Base-by-base conservation (phyloP, 2,329 filamentous ascomycete genomes). In the Aspergillus pseudotamarii region DNA sequence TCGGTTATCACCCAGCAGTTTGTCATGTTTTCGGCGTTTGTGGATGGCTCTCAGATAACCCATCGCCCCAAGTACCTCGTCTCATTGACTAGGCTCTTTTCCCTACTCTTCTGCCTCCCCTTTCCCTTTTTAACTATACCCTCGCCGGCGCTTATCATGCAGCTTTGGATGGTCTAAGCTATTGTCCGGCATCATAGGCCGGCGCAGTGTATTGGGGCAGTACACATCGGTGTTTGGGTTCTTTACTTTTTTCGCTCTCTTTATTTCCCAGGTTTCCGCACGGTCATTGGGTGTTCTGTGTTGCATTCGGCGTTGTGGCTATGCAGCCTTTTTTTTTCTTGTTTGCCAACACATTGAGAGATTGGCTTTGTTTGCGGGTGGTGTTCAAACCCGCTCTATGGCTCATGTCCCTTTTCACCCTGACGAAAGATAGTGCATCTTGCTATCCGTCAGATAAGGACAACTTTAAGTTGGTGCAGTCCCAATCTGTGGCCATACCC, bases 11-110 rank as follows among this genome's bases (percentile, higher is more conserved):
- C 43, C 34, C 21, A 30, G 23, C 32, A 57, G 32, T 10, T 34
- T 61, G 38, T 41, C 51, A 54, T 57, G 34, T 53, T 43, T 56
- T 28, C 41, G 55, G 56, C 55, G 62, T 58, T 61, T 38, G 28
- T 32, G 38, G 55, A 48, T 63, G 41, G 48, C n/a, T 46, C 61
- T 55, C 46, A 12, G 41, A 8, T 34, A 53, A 43, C 34, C 10
- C 21, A 41, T 34, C 16, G 34, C 32, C 32, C 16, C 28, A 14
- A 28, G 21, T 48, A 23, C n/a, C 43, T 46, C 43, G 9, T 23
- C 14, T 12, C 50, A 14, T 57, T 23, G 38, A 19, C 38, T n/a
- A 19, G 19, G 38, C 38, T 36, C 55, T 12, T 14, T 12, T 48
- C 36, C 34, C 61, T 50, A 54, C 58, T 55, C 58, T 14, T 32